Evolutionary conservation across 106 monocot species (phyloP).

Genomic region (Ottelia alismoides): DNA sequence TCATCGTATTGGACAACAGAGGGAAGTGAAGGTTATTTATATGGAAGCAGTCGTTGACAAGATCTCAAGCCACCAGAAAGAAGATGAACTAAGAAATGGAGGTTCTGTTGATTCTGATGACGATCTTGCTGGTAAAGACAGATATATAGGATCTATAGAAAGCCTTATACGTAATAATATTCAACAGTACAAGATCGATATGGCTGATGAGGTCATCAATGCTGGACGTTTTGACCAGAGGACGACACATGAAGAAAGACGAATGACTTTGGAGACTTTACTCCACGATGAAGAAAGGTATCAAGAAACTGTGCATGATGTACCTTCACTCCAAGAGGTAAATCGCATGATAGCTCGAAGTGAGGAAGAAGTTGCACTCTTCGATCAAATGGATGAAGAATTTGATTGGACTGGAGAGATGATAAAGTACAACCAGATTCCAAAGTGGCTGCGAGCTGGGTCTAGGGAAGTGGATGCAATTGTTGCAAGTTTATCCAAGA

Average conservation of each 20-base stretch:
- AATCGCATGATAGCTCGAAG: constrained; percentile 94
- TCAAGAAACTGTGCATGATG: constrained; percentile 91
- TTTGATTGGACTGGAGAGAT: constrained; percentile 87
- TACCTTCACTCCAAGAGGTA: constrained; percentile 87
- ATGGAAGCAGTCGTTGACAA: constrained; percentile 97
- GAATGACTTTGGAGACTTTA: constrained; percentile 85
- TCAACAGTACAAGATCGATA: constrained; percentile 96
- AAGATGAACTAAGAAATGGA: constrained; percentile 85
- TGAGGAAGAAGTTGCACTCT: constrained; percentile 85
- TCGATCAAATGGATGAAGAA: constrained; percentile 99
- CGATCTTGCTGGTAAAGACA: constrained; percentile 86
- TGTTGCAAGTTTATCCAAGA: constrained; percentile 60
- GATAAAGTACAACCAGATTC: constrained; percentile 70
- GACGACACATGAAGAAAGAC: constrained; percentile 96
- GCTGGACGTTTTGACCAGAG: constrained; percentile 99
- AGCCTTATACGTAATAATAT: constrained; percentile 93
- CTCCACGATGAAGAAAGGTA: constrained; percentile 95
- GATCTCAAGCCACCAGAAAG: constrained; percentile 82
- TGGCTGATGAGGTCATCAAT: constrained; percentile 99
- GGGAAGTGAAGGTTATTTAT: constrained; percentile 97
- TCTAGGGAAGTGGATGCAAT: constrained; percentile 55
- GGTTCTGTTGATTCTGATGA: constrained; percentile 67
- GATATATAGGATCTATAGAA: constrained; percentile 93
- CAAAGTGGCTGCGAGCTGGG: constrained; percentile 79
- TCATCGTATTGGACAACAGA: constrained; percentile 88